Evolutionary conservation across 108 stramenopile genomes (phyloP).

Genomic region (Cylindrotheca fusiformis): DNA sequence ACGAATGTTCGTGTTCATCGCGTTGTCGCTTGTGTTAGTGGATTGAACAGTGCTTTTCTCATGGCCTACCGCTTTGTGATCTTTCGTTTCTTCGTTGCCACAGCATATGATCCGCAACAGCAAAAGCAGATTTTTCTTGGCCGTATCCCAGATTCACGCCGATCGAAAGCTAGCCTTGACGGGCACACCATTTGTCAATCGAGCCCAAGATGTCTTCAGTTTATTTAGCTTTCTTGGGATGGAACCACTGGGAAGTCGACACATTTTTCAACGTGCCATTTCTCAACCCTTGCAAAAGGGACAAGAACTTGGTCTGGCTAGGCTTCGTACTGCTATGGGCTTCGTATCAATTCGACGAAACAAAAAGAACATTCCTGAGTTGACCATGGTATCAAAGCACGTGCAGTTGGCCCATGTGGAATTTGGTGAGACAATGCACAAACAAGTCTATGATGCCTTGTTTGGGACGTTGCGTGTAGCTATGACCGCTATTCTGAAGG

Average conservation of each 20-base stretch:
- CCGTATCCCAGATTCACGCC: slow-evolving; percentile 31
- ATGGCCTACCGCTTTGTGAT: too few species aligned
- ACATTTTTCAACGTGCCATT: slow-evolving; percentile 48
- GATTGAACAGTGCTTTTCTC: too few species aligned
- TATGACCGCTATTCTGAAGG: slow-evolving; percentile 23
- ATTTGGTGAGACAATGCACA: slow-evolving; percentile 33
- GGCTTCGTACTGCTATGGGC: slow-evolving; percentile 51
- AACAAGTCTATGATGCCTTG: slow-evolving; percentile 48
- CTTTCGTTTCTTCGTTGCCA: too few species aligned
- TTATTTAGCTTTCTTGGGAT: slow-evolving; percentile 41
- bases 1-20: too few species aligned
- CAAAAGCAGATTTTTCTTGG: slow-evolving; percentile 27
- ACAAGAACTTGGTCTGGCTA: slow-evolving; percentile 45
- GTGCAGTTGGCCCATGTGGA: slow-evolving; percentile 36
- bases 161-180: slow-evolving; percentile 38
- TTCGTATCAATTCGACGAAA: slow-evolving; percentile 52
- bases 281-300: slow-evolving; percentile 52
- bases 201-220: slow-evolving; percentile 39
- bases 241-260: slow-evolving; percentile 34
- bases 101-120: slow-evolving; percentile 46
- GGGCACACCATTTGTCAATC: slow-evolving; percentile 53
- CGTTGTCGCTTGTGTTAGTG: too few species aligned
- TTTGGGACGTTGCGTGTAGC: slow-evolving; percentile 36
- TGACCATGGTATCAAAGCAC: slow-evolving; percentile 34
- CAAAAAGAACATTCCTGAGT: slow-evolving; percentile 21